Percentiles rank a stretch among this genome's conserved stretches.
Conservation (phyloP, 352 stramenopile genomes). For the Phytophthora megakarya region DNA sequence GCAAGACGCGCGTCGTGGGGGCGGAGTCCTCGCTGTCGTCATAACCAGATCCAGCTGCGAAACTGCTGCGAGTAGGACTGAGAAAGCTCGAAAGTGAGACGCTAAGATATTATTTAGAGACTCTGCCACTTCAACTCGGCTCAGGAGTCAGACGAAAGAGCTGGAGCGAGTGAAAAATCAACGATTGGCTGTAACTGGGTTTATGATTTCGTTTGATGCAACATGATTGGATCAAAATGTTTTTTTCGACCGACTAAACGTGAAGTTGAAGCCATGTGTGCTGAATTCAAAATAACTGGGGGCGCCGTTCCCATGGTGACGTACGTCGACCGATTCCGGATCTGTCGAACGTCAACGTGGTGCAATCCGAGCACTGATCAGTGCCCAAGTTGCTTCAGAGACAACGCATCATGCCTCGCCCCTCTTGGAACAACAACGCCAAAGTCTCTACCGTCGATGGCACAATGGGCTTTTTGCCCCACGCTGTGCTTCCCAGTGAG, state of each 20-base stretch:
- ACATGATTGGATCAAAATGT: conserved; percentile 14
- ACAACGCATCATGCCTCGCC: background rate
- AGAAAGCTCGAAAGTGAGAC: background rate
- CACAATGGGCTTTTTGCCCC: background rate
- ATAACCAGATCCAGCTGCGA: conserved; percentile 10
- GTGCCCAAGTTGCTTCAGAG: conserved; percentile 7
- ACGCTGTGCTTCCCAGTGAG: conserved; percentile 49
- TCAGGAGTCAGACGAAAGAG: conserved; percentile 2
- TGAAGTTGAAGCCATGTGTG: conserved; percentile 18
- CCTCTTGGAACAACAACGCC: background rate
- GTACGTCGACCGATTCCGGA: conserved; percentile 17
- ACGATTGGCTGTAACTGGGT: conserved; percentile 11
- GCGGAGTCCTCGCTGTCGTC: conserved; percentile 13
- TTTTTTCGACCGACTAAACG: conserved; percentile 5
- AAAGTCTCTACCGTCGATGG: background rate
- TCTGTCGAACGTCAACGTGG: background rate
- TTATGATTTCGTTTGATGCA: conserved; percentile 5
- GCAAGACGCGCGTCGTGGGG: conserved; percentile 28
- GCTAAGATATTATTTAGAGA: background rate
- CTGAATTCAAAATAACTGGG: background rate
- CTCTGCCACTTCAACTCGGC: conserved; percentile 35
- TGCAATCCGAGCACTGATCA: conserved; percentile 19
- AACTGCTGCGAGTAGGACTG: conserved; percentile 6
- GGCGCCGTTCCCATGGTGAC: background rate
- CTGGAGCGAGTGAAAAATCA: background rate